Base-by-base conservation (phyloP, 169 alveolate genomes). In the Plasmodium cynomolgi region DNA sequence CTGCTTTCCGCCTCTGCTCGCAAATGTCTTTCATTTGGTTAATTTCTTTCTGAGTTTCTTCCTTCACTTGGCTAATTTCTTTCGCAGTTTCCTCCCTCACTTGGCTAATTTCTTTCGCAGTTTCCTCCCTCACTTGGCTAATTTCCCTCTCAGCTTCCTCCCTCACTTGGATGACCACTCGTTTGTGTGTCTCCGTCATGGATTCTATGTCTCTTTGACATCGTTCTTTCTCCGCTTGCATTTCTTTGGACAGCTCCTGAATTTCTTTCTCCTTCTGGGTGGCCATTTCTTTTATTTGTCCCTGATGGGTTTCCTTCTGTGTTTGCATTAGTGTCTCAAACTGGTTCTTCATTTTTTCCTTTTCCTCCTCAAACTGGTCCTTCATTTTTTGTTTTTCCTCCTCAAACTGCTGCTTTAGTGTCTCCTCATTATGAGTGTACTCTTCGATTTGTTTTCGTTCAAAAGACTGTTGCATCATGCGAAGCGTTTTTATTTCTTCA, bases 111-210 rank as follows among this genome's bases (percentile, higher is more conserved):
- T 84, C 47, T 84, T 71, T 68, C 71, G n/a, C n/a, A n/a, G n/a
- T n/a, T n/a, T n/a, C n/a, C n/a, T n/a, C n/a, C n/a, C 20, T n/a
- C n/a, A 84, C n/a, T 68, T 33, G 34, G 31, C 37, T 72, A 37
- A 84, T 68, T 84, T 84, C 83, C 9, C 47, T 84, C 29, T 84
- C 26, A 37, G 26, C 44, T n/a, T 84, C 92, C 26, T 84, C 92
- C 44, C 44, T 68, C 5, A 84, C 72, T 50, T 85, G 9, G 11
- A n/a, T 73, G 29, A 85, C 81, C 33, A n/a, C 31, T 37, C 39
- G n/a, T 34, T 44, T 85, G 71, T 85, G 41, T 29, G 15, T n/a
- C 3, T 85, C 79, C 47, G 37, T 77, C 31, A 77, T 11, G 3
- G n/a, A 33, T 17, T 85, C 81, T 47, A 44, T 20, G 13, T 81